Base-by-base conservation (phyloP, 2,329 filamentous ascomycete genomes). In the Seiridium cupressi region DNA sequence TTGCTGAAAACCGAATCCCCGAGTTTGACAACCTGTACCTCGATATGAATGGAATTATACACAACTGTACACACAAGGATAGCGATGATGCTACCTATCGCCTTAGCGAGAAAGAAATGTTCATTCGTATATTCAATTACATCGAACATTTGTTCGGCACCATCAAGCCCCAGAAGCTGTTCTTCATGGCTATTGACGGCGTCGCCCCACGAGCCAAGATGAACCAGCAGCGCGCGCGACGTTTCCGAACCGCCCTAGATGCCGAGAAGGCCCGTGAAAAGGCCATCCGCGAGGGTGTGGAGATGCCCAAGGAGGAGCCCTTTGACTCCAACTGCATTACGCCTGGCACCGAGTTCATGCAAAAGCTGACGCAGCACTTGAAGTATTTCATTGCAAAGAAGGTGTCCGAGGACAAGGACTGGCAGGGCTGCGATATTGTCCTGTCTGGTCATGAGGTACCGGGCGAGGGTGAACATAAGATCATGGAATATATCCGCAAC, bases 271-370 rank as follows among this genome's bases (percentile, higher is more conserved):
- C 93, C 61, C 90, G 92, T 74, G 92, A 98, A 61, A 97, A 96
- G 84, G 96, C 95, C 51, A 88, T 98, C 62, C 83, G 81, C 55
- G 91, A 97, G 71, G 96, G 96, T 55, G 82, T 93, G 63, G 91
- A 97, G 77, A 88, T 99, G 82, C 95, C 95, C 36, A 95, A 95
- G 72, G 94, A 98, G 72, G 92, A 93, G 62, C 86, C 95, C 1
- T 99, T 99, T 72, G 95, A 99, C 81, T 98, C 94, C 81, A 99
- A 99, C 76, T 97, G 95, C 75, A 99, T 99, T 70, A 99, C 95
- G 5, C 95, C 95, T 36, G 95, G 91, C 64, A 99, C 95, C 40
- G 92, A 91, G 68, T 99, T 99, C 76, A 99, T 99, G 95, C 93
- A 94, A 51, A 96, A 94, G 76, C 83, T 99, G 69, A 96, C 95